Base-by-base conservation (phyloP, 1,284 basidiomycete species). In the Puccinia hordei region DNA sequence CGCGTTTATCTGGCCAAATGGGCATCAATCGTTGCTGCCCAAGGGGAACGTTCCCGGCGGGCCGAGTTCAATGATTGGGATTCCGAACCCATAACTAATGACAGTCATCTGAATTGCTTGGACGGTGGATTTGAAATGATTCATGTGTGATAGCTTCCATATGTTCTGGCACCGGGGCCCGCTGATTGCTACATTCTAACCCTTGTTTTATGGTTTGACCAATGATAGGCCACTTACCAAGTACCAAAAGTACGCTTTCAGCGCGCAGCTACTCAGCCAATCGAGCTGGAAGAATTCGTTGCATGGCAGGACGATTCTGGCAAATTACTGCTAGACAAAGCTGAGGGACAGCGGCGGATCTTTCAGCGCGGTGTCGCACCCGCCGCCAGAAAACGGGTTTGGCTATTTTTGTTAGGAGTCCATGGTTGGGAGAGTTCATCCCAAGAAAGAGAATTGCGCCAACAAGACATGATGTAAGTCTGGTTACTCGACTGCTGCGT, bases 1-100 rank as follows among this genome's bases (percentile, higher is more conserved):
- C 88, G 96, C 2, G 93, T 99, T 6, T 99, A 98, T 85, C 89
- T 99, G 10, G 97, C 97, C 0, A 90, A 93, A 41, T 99, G 97
- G 97, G 96, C 97, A 0, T 88, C 95, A 33, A 91, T 94, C 66
- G 96, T 99, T 0, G 96, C 85, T 0, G 84, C 84, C 24, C 85
- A 85, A 71, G 85, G 85, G 15, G 85, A 86, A 77, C 73, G 83
- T 6, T 84, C 84, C 59, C 66, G 84, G 22, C 57, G 57, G 15
- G 38, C 68, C n/a, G 77, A 80, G 41, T 59, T 53, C 24, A 76
- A 73, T 44, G 81, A 76, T 55, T 74, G 80, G 68, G 73, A 81
- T 57, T 65, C 55, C 15, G 68, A 80, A 61, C 63, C 63, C 22
- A 49, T 38, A n/a, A 27, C 30, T 12, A 57, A 63, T 19, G 69